Base-by-base conservation (phyloP, 2,329 filamentous ascomycete species). In the Beauveria scarabaeidicola region DNA sequence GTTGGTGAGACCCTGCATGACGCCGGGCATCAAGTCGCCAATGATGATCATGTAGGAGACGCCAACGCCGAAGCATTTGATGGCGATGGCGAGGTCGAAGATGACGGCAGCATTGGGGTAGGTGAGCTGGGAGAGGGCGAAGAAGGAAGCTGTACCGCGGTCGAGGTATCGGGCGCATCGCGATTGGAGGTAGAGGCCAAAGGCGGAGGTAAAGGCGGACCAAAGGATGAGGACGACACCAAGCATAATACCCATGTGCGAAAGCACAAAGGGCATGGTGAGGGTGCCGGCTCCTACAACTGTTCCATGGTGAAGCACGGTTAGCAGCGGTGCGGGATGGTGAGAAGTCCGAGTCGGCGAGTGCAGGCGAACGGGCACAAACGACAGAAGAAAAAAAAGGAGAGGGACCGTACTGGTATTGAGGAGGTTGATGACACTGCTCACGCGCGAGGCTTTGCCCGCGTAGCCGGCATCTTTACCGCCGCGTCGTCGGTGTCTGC, bases 31-130 rank as follows among this genome's bases (percentile, higher is more conserved):
- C 63, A 99, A 78, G 72, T 99, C 94, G 54, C 94, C 94, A 66
- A 99, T 97, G 69, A 99, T 97, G 69, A 99, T 99, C 67, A 99
- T 83, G 75, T 99, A 99, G 67, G 91, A 97, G 61, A 97, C 90
- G 23, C 90, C 94, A 10, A 99, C 94, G 41, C 94, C 94, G 70
- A 99, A 99, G 74, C 94, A 99, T 73, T 99, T 99, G 69, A 99
- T 86, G 13, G 93, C 91, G 70, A 99, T 99, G 6, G 94, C 94
- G 7, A 88, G 87, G 74, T 99, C 94, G 72, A 99, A 99, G 50
- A 97, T 81, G 51, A 99, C 91, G 9, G 94, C 90, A 2, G 93
- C 91, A 71, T 96, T 96, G 1, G 94, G 94, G 68, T 97, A 99
- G 5, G 94, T 97, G 63, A 99, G 84, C 72, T 99, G 93, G 15